Conservation (phyloP, 768 basidiomycete species). For the Macrolepiota fuliginosa region DNA sequence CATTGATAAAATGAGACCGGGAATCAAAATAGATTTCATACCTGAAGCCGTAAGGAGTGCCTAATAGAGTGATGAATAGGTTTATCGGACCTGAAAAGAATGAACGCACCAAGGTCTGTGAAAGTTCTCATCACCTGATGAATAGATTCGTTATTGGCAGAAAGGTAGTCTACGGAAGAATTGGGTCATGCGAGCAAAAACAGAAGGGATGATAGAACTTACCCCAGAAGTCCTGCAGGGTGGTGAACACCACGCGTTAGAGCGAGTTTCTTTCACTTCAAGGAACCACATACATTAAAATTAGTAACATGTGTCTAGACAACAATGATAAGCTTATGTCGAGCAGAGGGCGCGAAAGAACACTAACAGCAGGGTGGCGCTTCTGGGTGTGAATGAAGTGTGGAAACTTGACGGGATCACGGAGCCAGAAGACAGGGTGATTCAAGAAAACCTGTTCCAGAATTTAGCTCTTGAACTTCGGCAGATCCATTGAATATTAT, state of each 20-base stretch:
- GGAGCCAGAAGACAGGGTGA: slow-evolving; percentile 48
- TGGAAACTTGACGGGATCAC: slow-evolving; percentile 46
- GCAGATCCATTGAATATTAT: neutral
- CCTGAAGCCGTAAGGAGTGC: slow-evolving; percentile 6
- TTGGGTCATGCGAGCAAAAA: neutral
- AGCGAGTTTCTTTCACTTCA: neutral
- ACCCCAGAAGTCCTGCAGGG: slow-evolving; percentile 8
- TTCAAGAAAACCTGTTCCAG: slow-evolving; percentile 30
- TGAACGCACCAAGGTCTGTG: slow-evolving; percentile 43
- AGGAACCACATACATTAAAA: neutral
- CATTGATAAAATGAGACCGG: slow-evolving; percentile 11
- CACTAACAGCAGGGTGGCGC: slow-evolving; percentile 50
- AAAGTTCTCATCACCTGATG: slow-evolving; percentile 47
- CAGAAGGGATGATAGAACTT: neutral
- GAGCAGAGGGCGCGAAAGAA: neutral
- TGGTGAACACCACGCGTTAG: neutral
- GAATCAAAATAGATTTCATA: neutral
- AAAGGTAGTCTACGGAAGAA: slow-evolving; percentile 40
- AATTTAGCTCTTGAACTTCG: neutral
- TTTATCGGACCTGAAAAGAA: neutral
- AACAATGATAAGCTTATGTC: neutral
- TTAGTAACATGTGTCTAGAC: neutral
- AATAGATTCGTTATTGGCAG: slow-evolving; percentile 44
- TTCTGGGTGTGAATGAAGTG: slow-evolving; percentile 44
- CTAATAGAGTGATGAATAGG: neutral